A percentile compares a stretch with the other conserved stretches of the same genome.
Evolutionary conservation across 176 grass and related monocot species (phyloP).

Genomic region (Thinopyrum elongatum): DNA sequence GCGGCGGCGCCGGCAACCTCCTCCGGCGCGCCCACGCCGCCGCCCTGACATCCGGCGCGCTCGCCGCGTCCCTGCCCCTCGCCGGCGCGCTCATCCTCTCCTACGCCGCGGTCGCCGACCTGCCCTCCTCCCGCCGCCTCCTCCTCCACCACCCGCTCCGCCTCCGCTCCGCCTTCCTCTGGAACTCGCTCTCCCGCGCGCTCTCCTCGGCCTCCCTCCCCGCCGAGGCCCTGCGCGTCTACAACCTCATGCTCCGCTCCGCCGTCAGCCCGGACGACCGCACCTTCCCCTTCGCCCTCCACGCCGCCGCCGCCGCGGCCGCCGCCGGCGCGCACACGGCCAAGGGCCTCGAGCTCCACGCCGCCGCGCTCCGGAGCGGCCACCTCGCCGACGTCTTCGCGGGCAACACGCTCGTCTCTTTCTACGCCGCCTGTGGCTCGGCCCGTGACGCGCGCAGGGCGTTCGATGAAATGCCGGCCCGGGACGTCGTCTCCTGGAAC

Average conservation of each 20-base stretch:
- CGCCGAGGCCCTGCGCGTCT: conserved; percentile 34
- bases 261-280: conserved; percentile 55
- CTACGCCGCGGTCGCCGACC: conserved; percentile 45
- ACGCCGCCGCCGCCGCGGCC: conserved; percentile 37
- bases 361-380: conserved; percentile 45
- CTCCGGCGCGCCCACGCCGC: conserved; percentile 43
- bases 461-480: conserved; percentile 67
- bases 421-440: conserved; percentile 43
- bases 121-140: conserved; percentile 44
- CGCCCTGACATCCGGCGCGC: conserved; percentile 42
- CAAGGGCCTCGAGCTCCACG: conserved; percentile 77
- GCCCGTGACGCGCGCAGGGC: conserved; percentile 27
- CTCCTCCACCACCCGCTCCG: conserved; percentile 45
- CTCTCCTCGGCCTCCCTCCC: conserved; percentile 43
- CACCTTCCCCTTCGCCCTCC: conserved; percentile 72
- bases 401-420: conserved; percentile 64
- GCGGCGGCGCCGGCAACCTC: conserved; percentile 4
- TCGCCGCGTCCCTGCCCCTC: conserved; percentile 37
- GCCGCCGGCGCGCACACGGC: background rate
- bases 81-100: conserved; percentile 64
- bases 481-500: conserved; percentile 81
- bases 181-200: conserved; percentile 84
- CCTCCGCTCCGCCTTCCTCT: conserved; percentile 54
- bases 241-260: conserved; percentile 54
- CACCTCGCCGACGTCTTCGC: conserved; percentile 53